These are phyloP conservation scores for Paramecium pentaurelia DNA, from an alignment of 73 alveolate genomes.

Conservation along the genomic window DNA sequence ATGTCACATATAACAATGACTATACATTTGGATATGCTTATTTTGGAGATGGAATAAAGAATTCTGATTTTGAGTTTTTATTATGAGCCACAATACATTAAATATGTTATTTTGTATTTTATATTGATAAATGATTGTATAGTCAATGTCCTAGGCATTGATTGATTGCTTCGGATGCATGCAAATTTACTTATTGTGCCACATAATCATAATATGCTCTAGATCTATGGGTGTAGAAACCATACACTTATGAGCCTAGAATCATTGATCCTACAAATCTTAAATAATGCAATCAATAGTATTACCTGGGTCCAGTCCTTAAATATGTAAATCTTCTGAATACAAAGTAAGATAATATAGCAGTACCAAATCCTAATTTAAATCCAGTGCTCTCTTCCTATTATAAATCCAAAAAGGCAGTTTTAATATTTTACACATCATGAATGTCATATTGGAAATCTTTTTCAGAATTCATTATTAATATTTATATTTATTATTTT, in stretches of 20 bases:
- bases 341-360: neutral
- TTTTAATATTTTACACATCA: neutral
- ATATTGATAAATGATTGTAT: neutral
- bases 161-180: conserved; percentile 6
- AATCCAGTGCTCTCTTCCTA: conserved; percentile 13
- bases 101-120: neutral
- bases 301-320: neutral
- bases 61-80: conserved; percentile 27
- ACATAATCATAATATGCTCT: conserved; percentile 1
- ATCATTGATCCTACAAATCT: neutral
- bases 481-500: neutral
- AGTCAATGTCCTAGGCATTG: conserved; percentile 6
- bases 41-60: conserved; percentile 44
- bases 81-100: neutral
- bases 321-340: conserved; percentile 17
- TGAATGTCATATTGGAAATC: conserved; percentile 6
- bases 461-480: neutral
- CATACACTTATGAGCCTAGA: neutral
- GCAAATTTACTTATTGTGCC: neutral
- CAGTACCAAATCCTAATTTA: neutral
- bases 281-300: neutral
- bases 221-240: neutral
- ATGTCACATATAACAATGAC: neutral
- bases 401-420: neutral
- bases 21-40: conserved; percentile 34